These are phyloP conservation scores for Xylaria acuta DNA, from an alignment of 495 filamentous ascomycete species.

Conservation along the genomic window DNA sequence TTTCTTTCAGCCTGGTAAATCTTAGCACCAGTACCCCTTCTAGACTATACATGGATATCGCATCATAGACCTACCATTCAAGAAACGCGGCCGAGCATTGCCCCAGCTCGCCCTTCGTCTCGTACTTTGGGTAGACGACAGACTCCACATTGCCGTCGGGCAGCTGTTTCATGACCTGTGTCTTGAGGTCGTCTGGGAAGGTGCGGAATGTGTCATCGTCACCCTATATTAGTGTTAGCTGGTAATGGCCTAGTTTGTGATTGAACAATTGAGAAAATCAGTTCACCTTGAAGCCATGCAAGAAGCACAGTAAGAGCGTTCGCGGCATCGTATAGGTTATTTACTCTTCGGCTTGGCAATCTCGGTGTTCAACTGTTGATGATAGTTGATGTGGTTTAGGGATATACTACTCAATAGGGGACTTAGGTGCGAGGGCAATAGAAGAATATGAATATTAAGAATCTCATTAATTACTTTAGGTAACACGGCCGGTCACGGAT, in stretches of 20 bases:
- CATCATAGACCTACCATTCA: conserved; percentile 69
- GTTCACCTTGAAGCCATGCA: conserved; percentile 91
- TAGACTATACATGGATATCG: conserved; percentile 5
- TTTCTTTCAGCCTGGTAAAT: conserved; percentile 77
- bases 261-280: background rate
- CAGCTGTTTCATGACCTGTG: conserved; percentile 70
- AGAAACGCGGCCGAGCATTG: conserved; percentile 77
- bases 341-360: background rate
- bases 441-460: background rate
- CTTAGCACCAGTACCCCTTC: background rate
- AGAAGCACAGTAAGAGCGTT: conserved; percentile 84
- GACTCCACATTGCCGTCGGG: conserved; percentile 67
- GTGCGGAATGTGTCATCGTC: conserved; percentile 83
- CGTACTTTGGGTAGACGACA: conserved; percentile 86
- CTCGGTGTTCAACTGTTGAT: background rate
- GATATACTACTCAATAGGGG: background rate
- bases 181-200: conserved; percentile 76
- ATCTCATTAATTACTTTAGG: too few species aligned
- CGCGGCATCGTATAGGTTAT: conserved; percentile 66
- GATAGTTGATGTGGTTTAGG: background rate
- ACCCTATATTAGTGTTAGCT: conserved; percentile 59
- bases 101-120: conserved; percentile 84
- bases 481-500: background rate
- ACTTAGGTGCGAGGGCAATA: background rate
- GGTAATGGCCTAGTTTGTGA: background rate